Base-by-base conservation (phyloP, 78 protist genomes). In the Monosiga brevicollis region DNA sequence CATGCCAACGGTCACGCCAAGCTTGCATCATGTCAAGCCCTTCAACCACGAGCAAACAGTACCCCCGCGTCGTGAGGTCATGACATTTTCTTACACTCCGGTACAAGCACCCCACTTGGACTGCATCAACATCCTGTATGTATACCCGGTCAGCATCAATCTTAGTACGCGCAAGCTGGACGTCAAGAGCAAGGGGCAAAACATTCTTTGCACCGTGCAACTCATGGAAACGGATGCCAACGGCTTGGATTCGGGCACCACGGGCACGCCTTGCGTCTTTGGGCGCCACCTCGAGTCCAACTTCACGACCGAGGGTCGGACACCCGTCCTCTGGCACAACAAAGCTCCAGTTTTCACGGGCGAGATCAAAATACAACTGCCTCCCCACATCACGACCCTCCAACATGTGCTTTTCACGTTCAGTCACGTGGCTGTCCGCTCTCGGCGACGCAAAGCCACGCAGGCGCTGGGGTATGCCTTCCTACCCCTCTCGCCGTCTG, bases 291-390 rank as follows among this genome's bases (percentile, higher is more conserved):
- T n/a, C 37, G 38, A 9, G 76, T 38, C 34, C 40, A 25, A 22
- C 76, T 36, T 42, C 40, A 34, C 29, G 40, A n/a, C 38, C 25
- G 9, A 42, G 36, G 0, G 41, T 2, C 1, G 6, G 41, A 42
- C 72, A 9, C 38, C 83, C 29, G 83, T 79, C n/a, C 22, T n/a
- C 34, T 79, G n/a, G 76, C 83, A 79, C 83, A 55, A 43, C 49
- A 43, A 55, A 15, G 1, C 73, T 41, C 83, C 83, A 22, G 36
- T 2, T 1, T 79, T 43, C 49, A 41, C 35, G 24, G 83, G 35
- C 38, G 83, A 79, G 35, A n/a, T 79, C 43, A 79, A 79, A 75
- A n/a, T 79, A 0, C 35, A 42, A 32, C 74, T 79, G 9, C 83
- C 83, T 3, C 38, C 39, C 11, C 35, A 35, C 2, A 15, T 79